These are phyloP conservation scores for Hypomontagnella monticulosa DNA, from an alignment of 495 filamentous ascomycete genomes.

Conservation along the genomic window DNA sequence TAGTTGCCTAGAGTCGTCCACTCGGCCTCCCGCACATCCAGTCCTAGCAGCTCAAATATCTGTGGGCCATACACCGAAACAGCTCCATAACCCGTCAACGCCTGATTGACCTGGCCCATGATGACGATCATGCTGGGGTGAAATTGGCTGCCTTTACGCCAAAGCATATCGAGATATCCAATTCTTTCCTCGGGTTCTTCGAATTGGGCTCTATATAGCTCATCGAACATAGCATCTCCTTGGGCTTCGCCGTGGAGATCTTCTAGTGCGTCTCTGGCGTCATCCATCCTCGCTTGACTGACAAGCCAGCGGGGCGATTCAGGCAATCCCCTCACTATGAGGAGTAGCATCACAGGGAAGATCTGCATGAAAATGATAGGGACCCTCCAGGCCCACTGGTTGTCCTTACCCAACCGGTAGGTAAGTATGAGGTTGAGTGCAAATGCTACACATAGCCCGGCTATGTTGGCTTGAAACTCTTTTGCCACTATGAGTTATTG, in stretches of 20 bases:
- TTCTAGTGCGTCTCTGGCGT: constrained; percentile 55
- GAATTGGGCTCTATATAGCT: constrained; percentile 56
- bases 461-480: constrained; percentile 69
- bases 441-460: constrained; percentile 66
- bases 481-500: constrained; percentile 51
- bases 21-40: constrained; percentile 55
- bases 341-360: constrained; percentile 60
- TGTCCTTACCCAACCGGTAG: constrained; percentile 47
- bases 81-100: constrained; percentile 64
- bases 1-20: constrained; percentile 65
- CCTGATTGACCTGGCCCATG: constrained; percentile 68
- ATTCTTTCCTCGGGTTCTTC: constrained; percentile 54
- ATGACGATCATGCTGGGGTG: constrained; percentile 64
- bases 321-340: constrained; percentile 59
- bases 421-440: constrained; percentile 55
- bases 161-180: constrained; percentile 61
- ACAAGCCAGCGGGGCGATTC: constrained; percentile 65
- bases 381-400: constrained; percentile 62
- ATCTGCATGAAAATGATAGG: constrained; percentile 67
- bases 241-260: constrained; percentile 58
- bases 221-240: constrained; percentile 55
- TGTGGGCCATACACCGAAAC: constrained; percentile 68
- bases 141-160: constrained; percentile 53
- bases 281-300: constrained; percentile 52
- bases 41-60: constrained; percentile 66